Evolutionary conservation across 371 early-diverging fungal genomes (phyloP).

Genomic region (Saksenaea vasiformis): DNA sequence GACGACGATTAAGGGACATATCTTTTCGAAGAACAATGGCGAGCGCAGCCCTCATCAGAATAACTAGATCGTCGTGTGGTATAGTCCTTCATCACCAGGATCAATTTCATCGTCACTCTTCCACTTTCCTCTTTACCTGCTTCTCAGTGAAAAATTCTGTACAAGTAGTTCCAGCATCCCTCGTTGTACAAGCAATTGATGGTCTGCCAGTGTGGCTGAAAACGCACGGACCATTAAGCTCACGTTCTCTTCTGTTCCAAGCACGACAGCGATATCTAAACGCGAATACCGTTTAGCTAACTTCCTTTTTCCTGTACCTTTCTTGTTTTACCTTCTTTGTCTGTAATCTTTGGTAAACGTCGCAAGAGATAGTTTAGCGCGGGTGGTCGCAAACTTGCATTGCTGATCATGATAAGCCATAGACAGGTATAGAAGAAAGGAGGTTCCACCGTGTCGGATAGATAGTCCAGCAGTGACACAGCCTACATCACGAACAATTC

Average conservation of each 20-base stretch:
- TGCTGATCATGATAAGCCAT: slow-evolving; percentile 77
- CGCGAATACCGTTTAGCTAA: background rate
- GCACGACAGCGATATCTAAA: slow-evolving; percentile 64
- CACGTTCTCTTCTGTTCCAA: slow-evolving; percentile 67
- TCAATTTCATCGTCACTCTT: too few relatives aligned
- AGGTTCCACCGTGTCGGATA: slow-evolving; percentile 69
- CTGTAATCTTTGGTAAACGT: slow-evolving; percentile 70
- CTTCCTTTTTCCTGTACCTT: background rate
- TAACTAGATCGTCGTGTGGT: slow-evolving; percentile 59
- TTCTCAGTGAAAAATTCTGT: slow-evolving; percentile 72
- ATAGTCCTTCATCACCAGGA: slow-evolving; percentile 66
- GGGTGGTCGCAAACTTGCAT: slow-evolving; percentile 69
- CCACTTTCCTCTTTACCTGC: slow-evolving; percentile 57
- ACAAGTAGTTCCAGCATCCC: slow-evolving; percentile 85
- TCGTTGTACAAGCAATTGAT: slow-evolving; percentile 80
- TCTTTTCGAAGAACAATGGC: slow-evolving; percentile 87
- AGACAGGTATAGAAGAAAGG: slow-evolving; percentile 80
- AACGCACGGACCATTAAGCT: slow-evolving; percentile 80
- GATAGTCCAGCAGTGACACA: slow-evolving; percentile 67
- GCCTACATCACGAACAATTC: slow-evolving; percentile 45
- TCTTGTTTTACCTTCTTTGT: slow-evolving; percentile 55
- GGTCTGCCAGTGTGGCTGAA: slow-evolving; percentile 71
- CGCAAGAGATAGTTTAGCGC: slow-evolving; percentile 79
- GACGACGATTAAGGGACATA: slow-evolving; percentile 91
- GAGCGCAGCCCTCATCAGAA: slow-evolving; percentile 71